Evolutionary conservation across 768 basidiomycete species (phyloP).

Genomic region (Mycena amicta): DNA sequence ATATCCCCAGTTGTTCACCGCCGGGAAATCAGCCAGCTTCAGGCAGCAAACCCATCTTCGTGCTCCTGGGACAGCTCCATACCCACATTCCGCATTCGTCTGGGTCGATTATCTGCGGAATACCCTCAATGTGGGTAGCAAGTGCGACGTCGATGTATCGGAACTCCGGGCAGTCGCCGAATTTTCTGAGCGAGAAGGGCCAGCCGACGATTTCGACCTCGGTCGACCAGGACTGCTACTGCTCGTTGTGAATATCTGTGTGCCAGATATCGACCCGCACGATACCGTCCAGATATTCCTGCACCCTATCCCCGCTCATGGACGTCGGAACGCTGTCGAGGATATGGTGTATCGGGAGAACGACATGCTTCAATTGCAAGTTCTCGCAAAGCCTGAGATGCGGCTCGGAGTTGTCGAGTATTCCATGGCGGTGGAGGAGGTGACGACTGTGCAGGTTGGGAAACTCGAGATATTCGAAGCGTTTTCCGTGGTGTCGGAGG

Average conservation of each 20-base stretch:
- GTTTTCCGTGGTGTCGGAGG: neutral
- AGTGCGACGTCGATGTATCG: neutral
- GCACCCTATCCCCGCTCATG: neutral
- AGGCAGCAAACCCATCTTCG: neutral
- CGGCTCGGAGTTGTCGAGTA: neutral
- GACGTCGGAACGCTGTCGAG: neutral
- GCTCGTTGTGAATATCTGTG: neutral
- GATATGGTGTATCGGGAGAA: neutral
- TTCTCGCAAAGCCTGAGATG: neutral
- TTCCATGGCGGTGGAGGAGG: neutral
- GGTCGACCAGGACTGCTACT: neutral
- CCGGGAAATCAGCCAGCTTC: neutral
- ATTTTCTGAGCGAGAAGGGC: neutral
- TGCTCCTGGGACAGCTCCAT: neutral
- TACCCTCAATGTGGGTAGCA: neutral
- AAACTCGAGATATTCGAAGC: slow-evolving; percentile 4
- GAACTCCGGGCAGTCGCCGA: neutral
- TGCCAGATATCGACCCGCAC: neutral
- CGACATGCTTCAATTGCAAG: neutral
- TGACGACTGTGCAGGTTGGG: neutral
- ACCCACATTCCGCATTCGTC: neutral
- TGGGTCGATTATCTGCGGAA: neutral
- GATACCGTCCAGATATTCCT: neutral
- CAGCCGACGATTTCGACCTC: neutral
- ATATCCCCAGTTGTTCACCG: neutral